Percentiles rank a stretch among this genome's conserved stretches.
Evolutionary conservation across 2,329 filamentous ascomycete species (phyloP).

Genomic region (Byssoonygena ceratinophila): DNA sequence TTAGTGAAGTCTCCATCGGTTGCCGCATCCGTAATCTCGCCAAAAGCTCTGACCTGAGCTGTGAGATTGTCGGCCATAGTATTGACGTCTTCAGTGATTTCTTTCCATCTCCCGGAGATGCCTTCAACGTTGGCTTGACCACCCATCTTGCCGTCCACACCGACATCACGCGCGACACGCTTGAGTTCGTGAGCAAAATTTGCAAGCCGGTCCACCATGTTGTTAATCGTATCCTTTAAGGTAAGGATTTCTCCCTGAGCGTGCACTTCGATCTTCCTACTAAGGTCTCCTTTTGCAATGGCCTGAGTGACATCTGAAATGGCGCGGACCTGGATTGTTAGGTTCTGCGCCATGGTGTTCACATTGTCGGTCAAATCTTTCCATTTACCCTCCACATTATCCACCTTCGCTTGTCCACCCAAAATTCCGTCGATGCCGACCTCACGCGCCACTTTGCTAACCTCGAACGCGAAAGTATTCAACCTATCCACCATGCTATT

Average conservation of each 20-base stretch:
- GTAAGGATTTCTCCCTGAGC: slow-evolving; percentile 91
- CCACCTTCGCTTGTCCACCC: slow-evolving; percentile 54
- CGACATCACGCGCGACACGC: slow-evolving; percentile 88
- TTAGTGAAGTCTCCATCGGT: slow-evolving; percentile 97
- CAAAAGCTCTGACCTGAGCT: slow-evolving; percentile 93
- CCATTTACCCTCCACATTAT: slow-evolving; percentile 57
- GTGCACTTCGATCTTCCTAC: slow-evolving; percentile 87
- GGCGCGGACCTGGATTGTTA: slow-evolving; percentile 63
- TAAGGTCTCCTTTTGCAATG: slow-evolving; percentile 92
- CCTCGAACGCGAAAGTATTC: slow-evolving; percentile 54
- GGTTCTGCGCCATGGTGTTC: slow-evolving; percentile 56
- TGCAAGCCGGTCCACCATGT: slow-evolving; percentile 93
- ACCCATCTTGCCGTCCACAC: slow-evolving; percentile 96
- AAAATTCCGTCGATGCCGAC: slow-evolving; percentile 55
- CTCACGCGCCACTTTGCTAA: slow-evolving; percentile 55
- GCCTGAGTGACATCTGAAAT: slow-evolving; percentile 92
- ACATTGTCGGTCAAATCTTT: slow-evolving; percentile 57
- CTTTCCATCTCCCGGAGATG: slow-evolving; percentile 90
- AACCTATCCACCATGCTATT: slow-evolving; percentile 58
- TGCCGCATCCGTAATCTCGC: slow-evolving; percentile 94
- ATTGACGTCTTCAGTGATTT: slow-evolving; percentile 94
- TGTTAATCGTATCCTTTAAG: slow-evolving; percentile 92
- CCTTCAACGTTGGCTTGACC: slow-evolving; percentile 91
- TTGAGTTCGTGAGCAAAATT: slow-evolving; percentile 96
- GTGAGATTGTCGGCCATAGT: slow-evolving; percentile 83